A percentile compares a stretch with the other conserved stretches of the same genome.
Evolutionary conservation across 106 monocot species (phyloP).

Genomic region (Platanthera guangdongensis): DNA sequence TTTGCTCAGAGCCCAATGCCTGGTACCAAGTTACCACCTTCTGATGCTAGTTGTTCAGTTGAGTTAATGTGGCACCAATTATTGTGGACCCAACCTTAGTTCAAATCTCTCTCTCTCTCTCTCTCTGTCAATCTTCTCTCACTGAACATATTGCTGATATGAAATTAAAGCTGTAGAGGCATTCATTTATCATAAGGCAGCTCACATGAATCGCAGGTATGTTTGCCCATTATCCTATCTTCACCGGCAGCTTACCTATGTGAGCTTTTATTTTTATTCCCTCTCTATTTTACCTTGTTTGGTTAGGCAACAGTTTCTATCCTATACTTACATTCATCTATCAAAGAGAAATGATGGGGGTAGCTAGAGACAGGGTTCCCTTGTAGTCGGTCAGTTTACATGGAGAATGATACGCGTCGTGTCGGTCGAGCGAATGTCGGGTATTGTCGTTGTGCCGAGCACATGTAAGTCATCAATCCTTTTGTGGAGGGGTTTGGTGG

Average conservation of each 20-base stretch:
- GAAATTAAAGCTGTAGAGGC: not conserved
- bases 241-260: not conserved
- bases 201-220: not conserved
- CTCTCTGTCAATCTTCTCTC: not conserved
- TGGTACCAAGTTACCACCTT: conserved; percentile 1
- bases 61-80: conserved; percentile 1
- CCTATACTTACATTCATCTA: not conserved
- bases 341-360: no score
- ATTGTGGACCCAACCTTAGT: not conserved
- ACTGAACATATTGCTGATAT: not conserved
- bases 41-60: not conserved
- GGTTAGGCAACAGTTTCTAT: not conserved
- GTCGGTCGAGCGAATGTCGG: no score
- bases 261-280: not conserved
- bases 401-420: no score
- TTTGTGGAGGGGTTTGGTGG: not conserved
- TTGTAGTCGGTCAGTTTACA: no score
- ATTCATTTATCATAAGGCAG: not conserved
- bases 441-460: no score
- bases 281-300: not conserved
- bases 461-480: not conserved
- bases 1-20: not conserved
- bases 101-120: not conserved
- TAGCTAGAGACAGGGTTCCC: no score
- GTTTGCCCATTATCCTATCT: not conserved